These are phyloP conservation scores for Paratinospora sagittata DNA, from an alignment of 164 flowering plant species.

Conservation along the genomic window DNA sequence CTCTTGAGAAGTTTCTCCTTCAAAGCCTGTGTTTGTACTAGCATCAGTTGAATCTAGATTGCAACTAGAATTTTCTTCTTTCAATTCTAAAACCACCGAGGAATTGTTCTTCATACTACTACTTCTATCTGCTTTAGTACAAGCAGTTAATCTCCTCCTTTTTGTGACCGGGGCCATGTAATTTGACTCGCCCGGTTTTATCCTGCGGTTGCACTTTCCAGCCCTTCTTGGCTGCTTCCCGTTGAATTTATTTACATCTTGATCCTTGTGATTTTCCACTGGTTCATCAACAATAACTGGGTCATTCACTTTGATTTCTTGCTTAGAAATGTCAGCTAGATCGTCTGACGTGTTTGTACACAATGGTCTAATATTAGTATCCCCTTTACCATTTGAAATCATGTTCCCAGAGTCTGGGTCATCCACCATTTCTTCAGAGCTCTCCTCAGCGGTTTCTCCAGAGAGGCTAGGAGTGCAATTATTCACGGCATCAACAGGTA, in stretches of 20 bases:
- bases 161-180: constrained; percentile 31
- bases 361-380: constrained; percentile 5
- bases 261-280: constrained; percentile 14
- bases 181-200: constrained; percentile 24
- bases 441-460: constrained; percentile 26
- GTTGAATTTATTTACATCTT: not conserved
- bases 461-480: constrained; percentile 13
- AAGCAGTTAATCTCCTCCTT: constrained; percentile 34
- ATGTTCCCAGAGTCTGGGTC: constrained; percentile 23
- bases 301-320: constrained; percentile 2
- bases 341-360: constrained; percentile 1
- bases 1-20: constrained; percentile 16
- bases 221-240: constrained; percentile 22
- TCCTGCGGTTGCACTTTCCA: constrained; percentile 25
- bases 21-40: constrained; percentile 12
- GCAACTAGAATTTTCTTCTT: constrained; percentile 20
- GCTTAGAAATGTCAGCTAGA: constrained; percentile 11
- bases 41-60: constrained; percentile 16
- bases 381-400: constrained; percentile 5
- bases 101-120: constrained; percentile 7
- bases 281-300: constrained; percentile 8
- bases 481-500: constrained; percentile 34
- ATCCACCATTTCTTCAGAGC: constrained; percentile 28
- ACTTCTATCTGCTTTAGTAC: constrained; percentile 24
- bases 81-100: constrained; percentile 9